Percentiles rank a stretch among this genome's conserved stretches.
These are phyloP conservation scores for Hawksworthiomyces lignivorus DNA, from an alignment of 2,329 filamentous ascomycete species.

Conservation along the genomic window DNA sequence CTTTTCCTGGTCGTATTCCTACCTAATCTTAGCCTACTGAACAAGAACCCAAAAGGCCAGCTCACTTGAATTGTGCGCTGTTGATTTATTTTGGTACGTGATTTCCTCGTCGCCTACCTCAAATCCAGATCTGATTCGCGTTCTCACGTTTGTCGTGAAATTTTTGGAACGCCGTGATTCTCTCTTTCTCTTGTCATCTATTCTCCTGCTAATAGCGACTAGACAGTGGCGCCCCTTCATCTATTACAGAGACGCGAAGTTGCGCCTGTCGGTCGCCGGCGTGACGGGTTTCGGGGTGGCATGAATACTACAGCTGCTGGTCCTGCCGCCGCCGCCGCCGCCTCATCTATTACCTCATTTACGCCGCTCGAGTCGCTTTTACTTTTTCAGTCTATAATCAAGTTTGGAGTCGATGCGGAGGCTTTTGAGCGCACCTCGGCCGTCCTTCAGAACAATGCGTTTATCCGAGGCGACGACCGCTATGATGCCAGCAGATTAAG, in stretches of 20 bases:
- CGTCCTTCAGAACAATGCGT: conserved; percentile 62
- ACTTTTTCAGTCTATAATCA: conserved; percentile 25
- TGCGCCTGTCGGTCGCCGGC: conserved; percentile 24
- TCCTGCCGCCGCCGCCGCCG: not conserved
- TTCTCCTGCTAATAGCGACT: too few species aligned
- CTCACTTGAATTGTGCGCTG: too few species aligned
- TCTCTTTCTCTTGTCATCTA: too few species aligned
- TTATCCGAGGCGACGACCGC: conserved; percentile 60
- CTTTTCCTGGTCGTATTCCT: too few species aligned
- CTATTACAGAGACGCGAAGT: conserved; percentile 25
- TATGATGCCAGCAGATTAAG: conserved; percentile 70
- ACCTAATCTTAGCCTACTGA: too few species aligned
- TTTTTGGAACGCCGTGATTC: too few species aligned
- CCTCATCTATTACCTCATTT: conserved; percentile 13
- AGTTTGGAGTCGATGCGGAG: conserved; percentile 22
- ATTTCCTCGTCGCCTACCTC: too few species aligned
- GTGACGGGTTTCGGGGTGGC: conserved; percentile 25
- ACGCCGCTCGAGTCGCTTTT: conserved; percentile 29
- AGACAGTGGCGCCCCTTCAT: conserved; percentile 29
- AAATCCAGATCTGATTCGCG: too few species aligned
- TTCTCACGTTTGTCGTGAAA: too few species aligned
- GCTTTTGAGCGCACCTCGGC: conserved; percentile 35
- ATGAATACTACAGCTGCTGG: conserved; percentile 24
- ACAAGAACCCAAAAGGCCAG: too few species aligned
- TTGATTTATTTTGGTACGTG: too few species aligned